Percentiles rank a stretch among this genome's conserved stretches.
These are phyloP conservation scores for Achaetomiella virescens DNA, from an alignment of 495 filamentous ascomycete species.

Conservation along the genomic window DNA sequence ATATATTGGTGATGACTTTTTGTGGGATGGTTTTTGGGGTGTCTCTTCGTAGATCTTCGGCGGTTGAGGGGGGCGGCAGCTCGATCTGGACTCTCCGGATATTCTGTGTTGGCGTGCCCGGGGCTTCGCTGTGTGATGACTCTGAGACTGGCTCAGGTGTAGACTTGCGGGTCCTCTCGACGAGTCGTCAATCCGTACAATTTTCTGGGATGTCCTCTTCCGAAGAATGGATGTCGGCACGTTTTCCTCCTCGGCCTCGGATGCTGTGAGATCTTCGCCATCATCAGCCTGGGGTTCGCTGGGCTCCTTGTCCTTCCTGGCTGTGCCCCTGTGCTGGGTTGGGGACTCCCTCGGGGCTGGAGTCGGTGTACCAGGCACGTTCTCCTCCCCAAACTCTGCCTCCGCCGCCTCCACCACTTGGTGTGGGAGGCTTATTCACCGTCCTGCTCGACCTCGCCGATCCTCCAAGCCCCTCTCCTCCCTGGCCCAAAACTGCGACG, in stretches of 20 bases:
- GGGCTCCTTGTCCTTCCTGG: no score
- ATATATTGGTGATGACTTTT: conserved; percentile 14
- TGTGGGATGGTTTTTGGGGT: conserved; percentile 8
- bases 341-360: background rate
- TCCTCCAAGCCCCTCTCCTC: background rate
- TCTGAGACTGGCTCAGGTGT: conserved; percentile 6
- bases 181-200: background rate
- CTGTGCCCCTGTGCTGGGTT: background rate
- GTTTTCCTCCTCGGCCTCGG: conserved; percentile 3
- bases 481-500: conserved; percentile 4
- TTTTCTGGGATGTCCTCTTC: background rate
- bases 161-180: background rate
- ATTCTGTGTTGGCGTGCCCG: conserved; percentile 16
- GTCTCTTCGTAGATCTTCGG: conserved; percentile 25
- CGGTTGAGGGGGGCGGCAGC: conserved; percentile 8
- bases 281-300: background rate
- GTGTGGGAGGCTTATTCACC: background rate
- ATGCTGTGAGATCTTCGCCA: conserved; percentile 3
- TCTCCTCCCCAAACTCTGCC: background rate
- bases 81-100: conserved; percentile 18
- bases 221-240: background rate
- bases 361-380: conserved; percentile 2
- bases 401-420: background rate
- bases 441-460: background rate
- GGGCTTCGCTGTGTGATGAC: background rate